Evolutionary conservation across 805 yeast genomes (phyloP), one percentile per base, ranked within the genome.

Genomic region (Suhomyces kilbournensis): DNA sequence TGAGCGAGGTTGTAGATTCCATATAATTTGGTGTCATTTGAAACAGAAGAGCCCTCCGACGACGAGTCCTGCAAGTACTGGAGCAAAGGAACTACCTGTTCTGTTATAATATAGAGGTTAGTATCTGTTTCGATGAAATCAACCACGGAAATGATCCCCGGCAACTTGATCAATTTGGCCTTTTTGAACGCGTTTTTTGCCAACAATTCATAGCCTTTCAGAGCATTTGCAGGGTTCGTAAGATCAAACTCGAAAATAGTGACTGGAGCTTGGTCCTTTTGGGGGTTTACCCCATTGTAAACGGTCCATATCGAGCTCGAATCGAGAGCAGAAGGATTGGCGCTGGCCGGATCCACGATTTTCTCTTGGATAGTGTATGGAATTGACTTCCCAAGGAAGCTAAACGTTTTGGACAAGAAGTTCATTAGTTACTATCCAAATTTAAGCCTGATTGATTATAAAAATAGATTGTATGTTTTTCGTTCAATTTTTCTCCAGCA

Each of bases 211-310:
- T 56, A 58, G 17, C 63, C 56, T 39, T 56, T 68, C 48, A 53
- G 68, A 9, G 57, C 52, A 40, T 66, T 68, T 19, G 60, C 60
- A 7, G 77, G 71, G 47, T 76, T 71, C 48, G 63, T 72, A 44
- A 79, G 64, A 53, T 81, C 83, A 60, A 83, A 86, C 60, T 81
- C 86, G 63, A 90, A 89, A 14, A 89, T 77, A 0, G 93, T 76
- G 32, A 86, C 85, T 7, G 73, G 67, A 2, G 79, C 50, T 22
- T 72, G 68, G 53, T 79, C 83, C 25, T 77, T 81, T 70, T 82
- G 75, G 28, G 78, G 76, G 48, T 76, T 72, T 3, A 78, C 68
- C 7, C 88, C 96, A 43, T 83, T 73, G 60, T 82, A 83, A 1
- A 88, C 56, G 3, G 75, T 75, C 93, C 94, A 90, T 1, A 87